These are phyloP conservation scores for Bolboschoenus planiculmis DNA, from an alignment of 176 grass and related monocot species.

Conservation along the genomic window DNA sequence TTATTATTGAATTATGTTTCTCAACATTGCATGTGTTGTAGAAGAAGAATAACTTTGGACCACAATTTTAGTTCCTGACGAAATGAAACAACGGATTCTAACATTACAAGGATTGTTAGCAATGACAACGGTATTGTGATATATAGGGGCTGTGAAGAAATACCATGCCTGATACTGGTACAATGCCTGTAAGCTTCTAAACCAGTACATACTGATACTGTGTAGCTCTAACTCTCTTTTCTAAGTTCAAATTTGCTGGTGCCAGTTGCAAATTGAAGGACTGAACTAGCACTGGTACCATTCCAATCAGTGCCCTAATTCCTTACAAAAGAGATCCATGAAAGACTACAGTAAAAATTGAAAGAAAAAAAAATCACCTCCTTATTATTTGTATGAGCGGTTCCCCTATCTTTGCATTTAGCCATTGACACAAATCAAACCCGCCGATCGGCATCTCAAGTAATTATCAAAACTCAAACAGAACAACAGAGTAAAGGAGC, in stretches of 20 bases:
- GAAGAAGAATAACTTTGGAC: neutral
- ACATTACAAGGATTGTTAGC: neutral
- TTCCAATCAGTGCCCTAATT: neutral
- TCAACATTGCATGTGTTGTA: neutral
- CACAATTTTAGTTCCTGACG: neutral
- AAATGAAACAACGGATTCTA: neutral
- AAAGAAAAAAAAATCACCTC: constrained; percentile 39
- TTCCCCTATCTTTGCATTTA: constrained; percentile 51
- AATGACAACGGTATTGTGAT: neutral
- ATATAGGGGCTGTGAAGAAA: neutral
- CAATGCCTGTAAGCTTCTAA: neutral
- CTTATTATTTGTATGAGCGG: constrained; percentile 58
- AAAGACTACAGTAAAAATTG: neutral
- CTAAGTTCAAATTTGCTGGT: neutral
- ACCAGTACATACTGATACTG: neutral
- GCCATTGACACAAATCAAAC: constrained; percentile 42
- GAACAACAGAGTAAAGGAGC: neutral
- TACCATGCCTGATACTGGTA: neutral
- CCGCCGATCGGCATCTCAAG: constrained; percentile 32
- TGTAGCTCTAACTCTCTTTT: neutral
- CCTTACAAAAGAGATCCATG: neutral
- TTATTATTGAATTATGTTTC: neutral
- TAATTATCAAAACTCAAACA: neutral
- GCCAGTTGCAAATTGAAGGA: neutral
- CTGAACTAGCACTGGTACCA: neutral